Base-by-base conservation (phyloP, 164 flowering plant species). In the Santalum album region DNA sequence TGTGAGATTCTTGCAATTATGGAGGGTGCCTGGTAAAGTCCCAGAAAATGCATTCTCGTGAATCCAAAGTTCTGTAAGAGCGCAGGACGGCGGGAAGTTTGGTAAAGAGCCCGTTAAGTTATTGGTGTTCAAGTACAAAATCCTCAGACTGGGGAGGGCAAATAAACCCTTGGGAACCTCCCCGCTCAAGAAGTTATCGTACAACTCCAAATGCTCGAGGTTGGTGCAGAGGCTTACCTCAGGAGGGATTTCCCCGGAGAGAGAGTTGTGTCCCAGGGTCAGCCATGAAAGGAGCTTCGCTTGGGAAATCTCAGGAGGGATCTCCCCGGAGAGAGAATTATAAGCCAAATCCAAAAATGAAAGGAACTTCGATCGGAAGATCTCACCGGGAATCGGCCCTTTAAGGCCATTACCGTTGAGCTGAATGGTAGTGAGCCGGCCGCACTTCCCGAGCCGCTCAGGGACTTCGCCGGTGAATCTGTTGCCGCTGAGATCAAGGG, bases 1-100 rank as follows among this genome's bases (percentile, higher is more conserved):
- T 1, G 53, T 51, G 20, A 63, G 61, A 44, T 52, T 63, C 1
- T 27, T 45, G 40, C 67, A 63, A 12, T 44, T 51, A 10, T 46
- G 27, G 1, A 63, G 21, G 5, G 53, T 32, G 16, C 0, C 19
- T 32, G 66, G 57, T 23, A 57, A 25, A 51, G 46, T 23, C 7
- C 66, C 66, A 14, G 47, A 32, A 52, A 63, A 46, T 20, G 22
- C 22, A 45, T 63, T 63, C 66, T 63, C 57, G 43, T 63, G 66
- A 57, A 63, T 45, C 66, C 57, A 63, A 17, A 63, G 26, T 16
- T 63, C 60, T 6, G 21, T 17, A 34, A 63, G 11, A 3, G 51
- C 36, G 46, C 66, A 63, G 1, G 52, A 17, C 18, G 25, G 27
- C 14, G 57, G 35, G 53, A 63, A 51, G 16, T 36, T 55, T 24